Evolutionary conservation across 441 rosid species (phyloP), one percentile per base, ranked within the genome.

Genomic region (Geranium incanum): DNA sequence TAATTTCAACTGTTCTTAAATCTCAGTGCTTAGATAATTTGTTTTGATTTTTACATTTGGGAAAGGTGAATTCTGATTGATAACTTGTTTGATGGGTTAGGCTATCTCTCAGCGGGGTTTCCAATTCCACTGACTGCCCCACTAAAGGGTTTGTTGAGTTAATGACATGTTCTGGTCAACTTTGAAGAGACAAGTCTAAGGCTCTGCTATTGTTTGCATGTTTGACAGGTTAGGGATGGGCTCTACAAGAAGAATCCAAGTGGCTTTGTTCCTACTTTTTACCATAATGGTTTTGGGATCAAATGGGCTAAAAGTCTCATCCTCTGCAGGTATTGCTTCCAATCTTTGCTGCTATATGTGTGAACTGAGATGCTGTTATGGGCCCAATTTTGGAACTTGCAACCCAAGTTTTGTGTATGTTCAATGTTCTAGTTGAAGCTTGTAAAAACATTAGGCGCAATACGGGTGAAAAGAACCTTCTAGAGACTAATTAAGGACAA

Each of bases 81-180:
- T 50, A 50, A 50, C 57, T 50, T 50, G 57, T 50, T 50, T 50
- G 57, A 50, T 11, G 57, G 57, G 57, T 50, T 50, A 11, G 57
- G 57, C 13, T 50, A 13, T 11, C 4, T n/a, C 15, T n/a, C 3
- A 50, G 57, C 7, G 52, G 7, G 52, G 52, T 45, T 45, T 11
- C 0, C 52, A 45, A 7, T 7, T 11, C 11, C 52, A 7, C 0
- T 2, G 13, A 45, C 52, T 45, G 2, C 52, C 7, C 12, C 2
- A 7, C 52, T 45, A 45, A 45, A 3, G 52, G 52, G n/a, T n/a
- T 28, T 13, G 57, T 50, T 50, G 57, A 50, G 16, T 13, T 50
- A n/a, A 50, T 50, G 57, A 13, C 15, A 50, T n/a, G 57, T 50
- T n/a, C 4, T 19, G 65, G 33, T 19, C 33, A 59, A 59, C 65